Conservation (phyloP, 441 rosid species). For the Pelargonium citronellum region DNA sequence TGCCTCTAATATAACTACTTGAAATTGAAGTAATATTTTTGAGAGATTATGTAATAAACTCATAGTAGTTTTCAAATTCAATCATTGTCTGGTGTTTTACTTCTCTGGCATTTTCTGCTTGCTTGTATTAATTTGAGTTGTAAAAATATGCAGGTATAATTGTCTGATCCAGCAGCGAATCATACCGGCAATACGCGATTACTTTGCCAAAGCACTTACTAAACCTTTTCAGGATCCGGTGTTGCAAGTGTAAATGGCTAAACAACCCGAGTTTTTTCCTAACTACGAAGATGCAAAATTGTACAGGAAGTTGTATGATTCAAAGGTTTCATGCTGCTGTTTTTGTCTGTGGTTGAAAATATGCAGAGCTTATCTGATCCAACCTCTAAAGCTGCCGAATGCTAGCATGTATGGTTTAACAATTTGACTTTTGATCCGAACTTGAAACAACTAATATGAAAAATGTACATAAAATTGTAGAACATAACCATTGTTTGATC, state of each 20-base stretch:
- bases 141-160: slow-evolving; percentile 40
- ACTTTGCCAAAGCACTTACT: slow-evolving; percentile 38
- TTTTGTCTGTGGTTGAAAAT: not conserved
- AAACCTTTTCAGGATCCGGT: slow-evolving; percentile 28
- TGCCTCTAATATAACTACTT: too few species aligned
- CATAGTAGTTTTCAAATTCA: not conserved
- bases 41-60: too few species aligned
- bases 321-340: not conserved
- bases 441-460: not conserved
- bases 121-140: not conserved
- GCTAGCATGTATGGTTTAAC: not conserved
- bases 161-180: slow-evolving; percentile 35
- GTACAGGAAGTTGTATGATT: slow-evolving; percentile 13
- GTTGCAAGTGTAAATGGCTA: slow-evolving; percentile 21
- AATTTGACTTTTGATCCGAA: not conserved
- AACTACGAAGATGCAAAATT: slow-evolving; percentile 13
- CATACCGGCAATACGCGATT: slow-evolving; percentile 44
- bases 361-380: too few species aligned
- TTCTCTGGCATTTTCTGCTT: not conserved
- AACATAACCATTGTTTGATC: not conserved
- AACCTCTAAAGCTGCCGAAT: not conserved
- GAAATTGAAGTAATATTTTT: too few species aligned
- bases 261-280: not conserved
- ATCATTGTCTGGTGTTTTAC: not conserved
- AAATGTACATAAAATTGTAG: not conserved